Evolutionary conservation across 23 red algal species (phyloP).

Genomic region (Gracilaria domingensis): DNA sequence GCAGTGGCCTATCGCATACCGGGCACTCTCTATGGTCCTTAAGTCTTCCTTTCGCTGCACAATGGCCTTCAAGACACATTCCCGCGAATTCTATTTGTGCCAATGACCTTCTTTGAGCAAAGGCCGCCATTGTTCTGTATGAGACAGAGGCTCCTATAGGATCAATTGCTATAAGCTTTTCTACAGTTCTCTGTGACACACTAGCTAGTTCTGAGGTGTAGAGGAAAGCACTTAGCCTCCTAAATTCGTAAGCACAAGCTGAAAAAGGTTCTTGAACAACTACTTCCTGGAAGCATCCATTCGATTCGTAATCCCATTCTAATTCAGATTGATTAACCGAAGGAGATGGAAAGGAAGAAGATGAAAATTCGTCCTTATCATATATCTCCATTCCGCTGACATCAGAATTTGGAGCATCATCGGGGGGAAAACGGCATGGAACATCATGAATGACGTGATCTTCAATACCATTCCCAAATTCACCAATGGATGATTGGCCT

Average conservation of each 20-base stretch:
- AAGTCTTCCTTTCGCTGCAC: not conserved
- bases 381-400: not conserved
- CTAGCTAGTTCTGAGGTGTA: not conserved
- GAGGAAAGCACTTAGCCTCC: not conserved
- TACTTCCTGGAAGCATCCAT: not conserved
- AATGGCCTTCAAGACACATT: not conserved
- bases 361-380: not conserved
- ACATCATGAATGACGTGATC: not conserved
- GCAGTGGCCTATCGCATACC: not conserved
- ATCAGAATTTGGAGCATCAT: not conserved
- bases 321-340: not conserved
- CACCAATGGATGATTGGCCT: not conserved
- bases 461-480: not conserved
- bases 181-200: not conserved
- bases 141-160: not conserved
- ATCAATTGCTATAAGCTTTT: not conserved
- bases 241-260: not conserved
- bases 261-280: not conserved
- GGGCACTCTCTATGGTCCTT: not conserved
- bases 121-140: not conserved
- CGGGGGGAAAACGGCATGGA: not conserved
- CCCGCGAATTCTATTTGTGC: not conserved
- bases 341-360: not conserved
- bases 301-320: not conserved
- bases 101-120: not conserved